A percentile compares a stretch with the other conserved stretches of the same genome.
Evolutionary conservation across 164 flowering plant genomes (phyloP).

Genomic region (Malania oleifera): DNA sequence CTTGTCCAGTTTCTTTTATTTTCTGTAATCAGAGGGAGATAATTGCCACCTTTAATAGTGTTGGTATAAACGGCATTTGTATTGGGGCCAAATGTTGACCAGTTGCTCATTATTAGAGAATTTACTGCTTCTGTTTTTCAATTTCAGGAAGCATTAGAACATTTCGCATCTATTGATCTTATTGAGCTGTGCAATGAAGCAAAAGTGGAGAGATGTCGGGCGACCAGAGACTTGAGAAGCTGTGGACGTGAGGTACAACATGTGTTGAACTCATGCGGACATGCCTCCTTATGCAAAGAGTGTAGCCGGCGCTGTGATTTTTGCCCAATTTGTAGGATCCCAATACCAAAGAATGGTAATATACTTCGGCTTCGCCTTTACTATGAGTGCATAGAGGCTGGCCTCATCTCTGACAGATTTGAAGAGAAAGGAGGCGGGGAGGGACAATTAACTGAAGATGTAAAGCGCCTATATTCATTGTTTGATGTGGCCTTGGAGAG

Average conservation of each 20-base stretch:
- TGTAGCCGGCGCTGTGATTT: constrained; percentile 84
- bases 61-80: too few species aligned
- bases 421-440: constrained; percentile 56
- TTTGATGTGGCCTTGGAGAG: constrained; percentile 91
- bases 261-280: constrained; percentile 74
- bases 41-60: too few species aligned
- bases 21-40: too few species aligned
- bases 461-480: constrained; percentile 73
- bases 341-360: constrained; percentile 48
- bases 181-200: constrained; percentile 88
- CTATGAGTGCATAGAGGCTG: constrained; percentile 80
- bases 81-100: too few species aligned
- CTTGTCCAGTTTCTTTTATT: too few species aligned
- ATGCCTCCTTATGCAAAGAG: constrained; percentile 87
- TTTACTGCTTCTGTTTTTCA: constrained; percentile 5
- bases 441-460: constrained; percentile 50
- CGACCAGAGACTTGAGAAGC: constrained; percentile 86
- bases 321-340: constrained; percentile 86
- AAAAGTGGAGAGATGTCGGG: constrained; percentile 86
- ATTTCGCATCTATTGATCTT: constrained; percentile 76
- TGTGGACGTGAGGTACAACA: constrained; percentile 78
- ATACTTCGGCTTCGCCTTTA: constrained; percentile 62
- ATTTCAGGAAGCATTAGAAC: constrained; percentile 72
- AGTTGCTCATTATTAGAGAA: neutral
- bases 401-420: constrained; percentile 73